These are phyloP conservation scores for Castanea sativa DNA, from an alignment of 306 rosid genomes.

Conservation along the genomic window DNA sequence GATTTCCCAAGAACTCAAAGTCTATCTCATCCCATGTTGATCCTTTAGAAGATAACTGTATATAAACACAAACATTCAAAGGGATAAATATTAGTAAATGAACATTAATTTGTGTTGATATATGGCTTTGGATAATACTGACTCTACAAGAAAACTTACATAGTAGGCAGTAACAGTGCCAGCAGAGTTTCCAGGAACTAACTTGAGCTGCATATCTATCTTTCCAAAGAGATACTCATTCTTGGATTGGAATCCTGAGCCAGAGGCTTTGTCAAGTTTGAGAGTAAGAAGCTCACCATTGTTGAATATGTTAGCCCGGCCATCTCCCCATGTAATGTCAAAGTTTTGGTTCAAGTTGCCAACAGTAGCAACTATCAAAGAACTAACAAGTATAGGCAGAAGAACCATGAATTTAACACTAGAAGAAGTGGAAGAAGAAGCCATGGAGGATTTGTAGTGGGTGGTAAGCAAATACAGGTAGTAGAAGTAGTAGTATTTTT, in stretches of 20 bases:
- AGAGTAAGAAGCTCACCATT: slow-evolving; percentile 46
- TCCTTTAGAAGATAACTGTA: slow-evolving; percentile 39
- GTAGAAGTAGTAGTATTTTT: too few relatives aligned
- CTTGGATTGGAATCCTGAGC: slow-evolving; percentile 45
- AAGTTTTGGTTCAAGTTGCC: slow-evolving; percentile 26
- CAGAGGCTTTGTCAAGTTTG: slow-evolving; percentile 43
- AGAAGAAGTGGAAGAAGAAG: background rate
- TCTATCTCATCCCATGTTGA: slow-evolving; percentile 68
- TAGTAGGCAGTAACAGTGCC: slow-evolving; percentile 57
- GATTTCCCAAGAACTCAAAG: slow-evolving; percentile 61
- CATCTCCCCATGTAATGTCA: slow-evolving; percentile 46
- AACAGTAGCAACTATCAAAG: background rate
- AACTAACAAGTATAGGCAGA: background rate
- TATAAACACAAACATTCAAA: background rate
- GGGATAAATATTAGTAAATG: background rate
- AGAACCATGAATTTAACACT: background rate
- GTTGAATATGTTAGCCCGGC: slow-evolving; percentile 54
- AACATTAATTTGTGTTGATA: background rate
- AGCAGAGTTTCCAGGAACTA: slow-evolving; percentile 63
- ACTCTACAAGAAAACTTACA: background rate
- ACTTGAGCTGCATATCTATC: slow-evolving; percentile 52
- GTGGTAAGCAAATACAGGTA: too few relatives aligned
- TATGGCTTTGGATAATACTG: too few relatives aligned
- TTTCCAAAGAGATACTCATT: slow-evolving; percentile 39
- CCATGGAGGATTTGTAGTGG: background rate